These are phyloP conservation scores for Xanthoconium stramineum DNA, from an alignment of 768 basidiomycete species.

Conservation along the genomic window DNA sequence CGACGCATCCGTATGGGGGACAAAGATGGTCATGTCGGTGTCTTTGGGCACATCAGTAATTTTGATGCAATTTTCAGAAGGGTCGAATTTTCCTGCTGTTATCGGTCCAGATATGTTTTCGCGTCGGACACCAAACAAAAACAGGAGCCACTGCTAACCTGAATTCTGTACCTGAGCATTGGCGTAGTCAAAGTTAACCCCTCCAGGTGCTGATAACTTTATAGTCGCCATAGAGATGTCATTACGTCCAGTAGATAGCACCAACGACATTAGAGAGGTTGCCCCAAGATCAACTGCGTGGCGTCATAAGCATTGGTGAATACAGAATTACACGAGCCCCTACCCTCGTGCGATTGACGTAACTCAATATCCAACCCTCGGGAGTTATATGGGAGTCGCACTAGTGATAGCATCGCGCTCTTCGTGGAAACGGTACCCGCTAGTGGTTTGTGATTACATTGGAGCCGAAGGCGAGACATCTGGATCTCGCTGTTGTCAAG, in stretches of 20 bases:
- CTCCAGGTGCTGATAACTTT: conserved; percentile 52
- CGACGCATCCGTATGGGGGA: conserved; percentile 69
- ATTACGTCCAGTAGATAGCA: conserved; percentile 69
- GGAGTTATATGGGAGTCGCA: conserved; percentile 62
- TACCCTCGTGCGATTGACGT: conserved; percentile 47
- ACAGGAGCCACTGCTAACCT: conserved; percentile 23
- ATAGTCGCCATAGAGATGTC: conserved; percentile 51
- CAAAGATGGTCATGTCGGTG: conserved; percentile 43
- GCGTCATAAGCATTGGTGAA: background rate
- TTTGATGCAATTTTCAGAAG: conserved; percentile 42
- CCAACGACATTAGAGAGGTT: conserved; percentile 50
- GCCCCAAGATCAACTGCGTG: conserved; percentile 63
- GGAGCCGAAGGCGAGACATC: conserved; percentile 60
- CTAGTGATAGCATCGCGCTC: conserved; percentile 38
- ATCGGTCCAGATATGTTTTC: conserved; percentile 3
- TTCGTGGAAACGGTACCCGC: conserved; percentile 16
- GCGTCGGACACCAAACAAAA: conserved; percentile 10
- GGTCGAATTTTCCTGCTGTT: conserved; percentile 32
- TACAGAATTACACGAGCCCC: conserved; percentile 15
- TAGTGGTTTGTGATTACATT: conserved; percentile 52
- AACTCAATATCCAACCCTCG: conserved; percentile 63
- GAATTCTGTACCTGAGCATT: conserved; percentile 40
- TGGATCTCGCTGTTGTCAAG: conserved; percentile 68
- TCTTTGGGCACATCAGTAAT: conserved; percentile 48
- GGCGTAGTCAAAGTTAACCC: conserved; percentile 43